Percentiles rank a stretch among this genome's conserved stretches.
Conservation (phyloP, 441 rosid species). For the Syzygium malaccense region DNA sequence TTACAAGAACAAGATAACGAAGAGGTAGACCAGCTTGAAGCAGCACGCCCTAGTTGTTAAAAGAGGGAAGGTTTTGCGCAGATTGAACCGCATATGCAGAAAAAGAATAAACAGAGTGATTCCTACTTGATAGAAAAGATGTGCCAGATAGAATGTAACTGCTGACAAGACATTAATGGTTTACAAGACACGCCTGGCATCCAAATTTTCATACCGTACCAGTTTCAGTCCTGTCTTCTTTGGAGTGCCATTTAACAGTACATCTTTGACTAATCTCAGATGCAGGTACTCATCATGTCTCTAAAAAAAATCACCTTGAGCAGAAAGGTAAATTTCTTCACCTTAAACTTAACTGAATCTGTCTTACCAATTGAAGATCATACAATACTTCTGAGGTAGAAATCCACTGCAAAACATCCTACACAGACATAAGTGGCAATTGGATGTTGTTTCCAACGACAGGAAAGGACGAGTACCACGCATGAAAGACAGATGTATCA, state of each 20-base stretch:
- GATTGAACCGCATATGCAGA: conserved; percentile 67
- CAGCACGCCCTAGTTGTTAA: conserved; percentile 70
- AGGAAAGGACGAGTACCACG: not conserved
- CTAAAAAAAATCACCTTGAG: not conserved
- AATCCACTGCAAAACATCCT: too few species aligned
- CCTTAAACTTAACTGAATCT: not conserved
- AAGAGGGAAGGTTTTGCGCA: conserved; percentile 75
- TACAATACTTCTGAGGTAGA: too few species aligned
- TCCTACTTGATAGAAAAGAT: not conserved
- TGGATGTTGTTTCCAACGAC: not conserved
- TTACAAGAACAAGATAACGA: not conserved
- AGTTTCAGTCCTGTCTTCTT: conserved; percentile 80
- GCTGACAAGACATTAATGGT: not conserved
- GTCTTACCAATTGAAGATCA: not conserved
- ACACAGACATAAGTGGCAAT: not conserved
- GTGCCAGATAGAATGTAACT: not conserved
- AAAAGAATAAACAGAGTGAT: not conserved
- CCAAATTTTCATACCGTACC: conserved; percentile 85
- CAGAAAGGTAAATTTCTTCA: not conserved
- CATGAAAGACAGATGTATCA: not conserved
- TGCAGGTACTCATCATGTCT: not conserved
- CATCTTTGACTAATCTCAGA: not conserved
- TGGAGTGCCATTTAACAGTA: conserved; percentile 1
- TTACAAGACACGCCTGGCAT: conserved; percentile 47
- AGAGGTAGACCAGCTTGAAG: not conserved